Conservation (phyloP, 305 asterid species). For the Fraxinus sp. region DNA sequence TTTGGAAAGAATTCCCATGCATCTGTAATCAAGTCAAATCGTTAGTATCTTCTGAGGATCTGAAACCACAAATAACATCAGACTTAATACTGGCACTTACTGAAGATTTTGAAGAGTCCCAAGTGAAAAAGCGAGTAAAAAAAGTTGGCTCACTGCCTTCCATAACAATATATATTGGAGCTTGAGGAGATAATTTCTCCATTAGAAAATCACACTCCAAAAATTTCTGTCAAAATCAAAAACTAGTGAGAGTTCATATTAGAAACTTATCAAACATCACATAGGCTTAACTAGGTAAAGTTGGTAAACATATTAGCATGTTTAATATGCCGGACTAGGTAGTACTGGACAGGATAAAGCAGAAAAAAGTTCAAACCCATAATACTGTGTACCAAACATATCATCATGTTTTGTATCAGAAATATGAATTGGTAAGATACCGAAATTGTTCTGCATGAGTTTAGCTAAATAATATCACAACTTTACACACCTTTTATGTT, state of each 20-base stretch:
- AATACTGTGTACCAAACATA: neutral
- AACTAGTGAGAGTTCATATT: constrained; percentile 7
- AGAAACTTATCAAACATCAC: neutral
- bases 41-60: constrained; percentile 22
- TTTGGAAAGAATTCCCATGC: constrained; percentile 95
- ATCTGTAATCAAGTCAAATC: constrained; percentile 49
- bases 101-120: constrained; percentile 75
- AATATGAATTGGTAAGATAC: neutral
- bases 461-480: neutral
- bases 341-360: neutral
- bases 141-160: constrained; percentile 91
- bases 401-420: neutral
- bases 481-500: neutral
- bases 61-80: neutral
- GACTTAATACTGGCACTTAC: constrained; percentile 44
- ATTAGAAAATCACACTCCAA: constrained; percentile 77
- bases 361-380: neutral
- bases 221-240: constrained; percentile 58
- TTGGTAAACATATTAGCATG: neutral
- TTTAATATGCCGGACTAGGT: neutral
- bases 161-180: constrained; percentile 67
- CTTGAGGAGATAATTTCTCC: constrained; percentile 67
- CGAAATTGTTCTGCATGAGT: neutral
- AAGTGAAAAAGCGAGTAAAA: constrained; percentile 81
- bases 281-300: neutral